These are phyloP conservation scores for Ophiostoma quercus DNA, from an alignment of 2,329 filamentous ascomycete genomes.

Conservation along the genomic window DNA sequence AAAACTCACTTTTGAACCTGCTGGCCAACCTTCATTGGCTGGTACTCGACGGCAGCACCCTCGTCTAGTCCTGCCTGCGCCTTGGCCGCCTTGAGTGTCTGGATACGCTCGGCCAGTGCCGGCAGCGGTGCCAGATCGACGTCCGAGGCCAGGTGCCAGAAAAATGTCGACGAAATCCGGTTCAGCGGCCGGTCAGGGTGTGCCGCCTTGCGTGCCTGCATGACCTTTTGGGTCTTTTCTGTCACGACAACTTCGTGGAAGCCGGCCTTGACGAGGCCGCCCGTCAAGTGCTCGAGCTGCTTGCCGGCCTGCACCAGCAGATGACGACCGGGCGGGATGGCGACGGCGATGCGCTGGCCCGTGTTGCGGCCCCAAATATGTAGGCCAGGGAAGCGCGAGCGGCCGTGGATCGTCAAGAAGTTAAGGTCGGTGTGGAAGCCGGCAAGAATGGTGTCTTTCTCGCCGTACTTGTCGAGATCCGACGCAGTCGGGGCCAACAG, in stretches of 20 bases:
- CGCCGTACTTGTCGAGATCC: conserved; percentile 50
- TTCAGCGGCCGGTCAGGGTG: conserved; percentile 48
- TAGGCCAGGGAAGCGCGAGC: conserved; percentile 56
- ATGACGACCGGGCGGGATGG: conserved; percentile 54
- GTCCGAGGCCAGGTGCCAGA: conserved; percentile 57
- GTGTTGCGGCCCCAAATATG: conserved; percentile 62
- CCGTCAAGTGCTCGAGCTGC: conserved; percentile 58
- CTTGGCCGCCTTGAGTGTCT: conserved; percentile 43
- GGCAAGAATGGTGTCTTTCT: conserved; percentile 53
- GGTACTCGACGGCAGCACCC: conserved; percentile 46
- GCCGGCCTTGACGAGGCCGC: conserved; percentile 56
- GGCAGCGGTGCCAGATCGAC: conserved; percentile 51
- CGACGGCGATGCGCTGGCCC: conserved; percentile 52
- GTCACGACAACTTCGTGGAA: conserved; percentile 59
- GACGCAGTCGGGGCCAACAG: conserved; percentile 58
- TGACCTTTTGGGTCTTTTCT: conserved; percentile 45
- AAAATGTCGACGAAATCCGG: conserved; percentile 56
- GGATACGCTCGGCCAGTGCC: conserved; percentile 42
- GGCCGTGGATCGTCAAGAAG: conserved; percentile 60
- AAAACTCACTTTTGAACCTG: conserved; percentile 51
- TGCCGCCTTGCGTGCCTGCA: conserved; percentile 40
- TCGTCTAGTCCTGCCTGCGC: conserved; percentile 49
- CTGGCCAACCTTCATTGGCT: conserved; percentile 53
- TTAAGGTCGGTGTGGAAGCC: conserved; percentile 62
- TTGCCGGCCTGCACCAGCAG: conserved; percentile 59